These are phyloP conservation scores for Bidens hawaiensis DNA, from an alignment of 140 eudicot genomes.

Conservation along the genomic window DNA sequence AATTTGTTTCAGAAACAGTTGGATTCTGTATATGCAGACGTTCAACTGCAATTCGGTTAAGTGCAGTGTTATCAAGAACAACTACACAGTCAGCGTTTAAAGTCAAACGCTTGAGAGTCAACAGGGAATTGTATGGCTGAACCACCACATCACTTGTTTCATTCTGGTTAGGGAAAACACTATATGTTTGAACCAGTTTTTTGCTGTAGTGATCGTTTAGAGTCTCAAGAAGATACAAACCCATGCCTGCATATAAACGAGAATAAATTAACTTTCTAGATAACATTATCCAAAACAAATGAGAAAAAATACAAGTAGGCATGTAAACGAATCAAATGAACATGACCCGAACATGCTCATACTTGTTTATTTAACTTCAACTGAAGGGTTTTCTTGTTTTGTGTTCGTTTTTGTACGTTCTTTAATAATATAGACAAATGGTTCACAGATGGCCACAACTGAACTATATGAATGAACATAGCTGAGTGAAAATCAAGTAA, in stretches of 20 bases:
- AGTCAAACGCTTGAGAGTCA: conserved; percentile 85
- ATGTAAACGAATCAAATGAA: too few species aligned
- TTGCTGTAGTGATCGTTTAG: conserved; percentile 86
- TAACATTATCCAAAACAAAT: too few species aligned
- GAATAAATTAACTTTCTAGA: not conserved
- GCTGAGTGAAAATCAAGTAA: too few species aligned
- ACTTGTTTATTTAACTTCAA: too few species aligned
- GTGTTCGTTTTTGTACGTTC: too few species aligned
- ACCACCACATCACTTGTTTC: conserved; percentile 96
- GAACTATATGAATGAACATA: too few species aligned
- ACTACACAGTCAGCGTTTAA: conserved; percentile 94
- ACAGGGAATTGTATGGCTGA: conserved; percentile 86
- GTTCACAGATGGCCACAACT: too few species aligned
- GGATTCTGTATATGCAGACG: conserved; percentile 83
- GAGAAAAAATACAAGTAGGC: too few species aligned
- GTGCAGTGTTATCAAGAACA: conserved; percentile 93
- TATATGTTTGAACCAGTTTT: conserved; percentile 78
- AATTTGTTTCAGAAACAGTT: conserved; percentile 76
- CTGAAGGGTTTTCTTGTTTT: too few species aligned
- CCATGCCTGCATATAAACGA: conserved; percentile 52
- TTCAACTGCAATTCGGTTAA: conserved; percentile 89
- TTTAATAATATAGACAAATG: too few species aligned
- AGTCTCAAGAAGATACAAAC: conserved; percentile 81
- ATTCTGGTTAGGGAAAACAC: conserved; percentile 85
- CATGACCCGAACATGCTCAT: too few species aligned